Base-by-base conservation (phyloP, 805 yeast species). In the Cephaloascus fragrans region DNA sequence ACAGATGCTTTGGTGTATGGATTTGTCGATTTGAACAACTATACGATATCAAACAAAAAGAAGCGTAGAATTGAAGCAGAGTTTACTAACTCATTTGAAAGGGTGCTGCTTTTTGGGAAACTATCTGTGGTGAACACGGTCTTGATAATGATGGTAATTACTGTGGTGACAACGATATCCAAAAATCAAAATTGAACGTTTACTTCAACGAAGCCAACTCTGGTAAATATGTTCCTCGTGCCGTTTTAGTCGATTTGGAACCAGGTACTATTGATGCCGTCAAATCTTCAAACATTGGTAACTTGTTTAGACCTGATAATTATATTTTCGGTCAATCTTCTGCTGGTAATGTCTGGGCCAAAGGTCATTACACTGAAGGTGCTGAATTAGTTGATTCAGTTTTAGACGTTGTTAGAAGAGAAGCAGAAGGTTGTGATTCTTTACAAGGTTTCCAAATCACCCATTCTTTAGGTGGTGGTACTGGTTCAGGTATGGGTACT, bases 401-500 rank as follows among this genome's bases (percentile, higher is more conserved):
- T 17, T 64, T 88, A 72, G 96, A 88, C 49, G 87, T 83, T 28
- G 77, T 88, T 36, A 80, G 96, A 67, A 81, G 96, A 62, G 96
- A 88, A 64, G 95, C 94, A 26, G 96, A 88, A 68, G 83, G 83
- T 34, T 79, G 94, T 61, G 96, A 88, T 60, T 82, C 94, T 45
- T 73, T 88, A 51, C 96, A 88, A 69, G 96, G 96, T 50, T 88
- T 88, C 77, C 96, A 88, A 67, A 81, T 88, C 57, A 70, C 87
- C 26, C 88, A 80, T 56, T 80, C 87, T 19, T 64, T 80, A 32
- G 88, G 88, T 55, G 88, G 96, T 65, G 96, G 96, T 70, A 88
- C 96, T 40, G 96, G 96, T 56, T 85, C 96, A 26, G 96, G 96
- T 63, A 80, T 88, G 87, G 96, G 96, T 59, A 88, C 96, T 35